Base-by-base conservation (phyloP, 2,329 filamentous ascomycete genomes). In the Chrysoporthe deuterocubensis region DNA sequence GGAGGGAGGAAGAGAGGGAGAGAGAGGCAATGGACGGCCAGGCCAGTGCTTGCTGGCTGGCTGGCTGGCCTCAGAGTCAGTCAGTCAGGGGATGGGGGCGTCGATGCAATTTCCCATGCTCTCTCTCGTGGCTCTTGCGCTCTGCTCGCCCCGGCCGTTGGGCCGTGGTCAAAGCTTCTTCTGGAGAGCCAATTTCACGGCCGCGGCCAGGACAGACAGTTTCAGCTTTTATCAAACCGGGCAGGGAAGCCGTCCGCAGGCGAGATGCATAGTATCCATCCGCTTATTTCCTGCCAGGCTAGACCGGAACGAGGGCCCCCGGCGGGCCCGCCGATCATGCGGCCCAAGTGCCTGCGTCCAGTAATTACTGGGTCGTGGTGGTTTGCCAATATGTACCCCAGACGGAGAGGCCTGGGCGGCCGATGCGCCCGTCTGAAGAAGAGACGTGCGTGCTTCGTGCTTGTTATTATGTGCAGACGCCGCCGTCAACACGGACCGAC, bases 161-260 rank as follows among this genome's bases (percentile, higher is more conserved):
- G 54, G 54, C 34, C 32, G 2, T 57, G 54, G 54, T 57, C 54
- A 18, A 57, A 57, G 54, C 54, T 57, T 40, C 54, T 57, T 40
- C 34, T 57, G 54, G 54, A 16, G 54, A 9, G 34, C 34, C 54
- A 57, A 57, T 57, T 16, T 57, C 54, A 18, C 54, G 54, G 13
- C 54, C 16, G 18, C 54, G 54, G 54, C 34, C 54, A 21, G 2
- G 26, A 32, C 34, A 57, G 14, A 57, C 54, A 57, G 54, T 57
- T 57, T 57, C 54, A 57, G 54, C 54, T 57, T 57, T 57, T 57
- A 57, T 57, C 54, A 57, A 57, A 21, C 54, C 54, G 18, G 18
- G 34, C 54, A 57, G 14, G 54, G 54, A 18, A 18, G 13, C 18
- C 18, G 44, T 4, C 18, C 13, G 13, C 18, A 46, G 44, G 44